phyloP scores from a whole-genome alignment of 805 yeast species.

The Candida sakaeoensis region DNA sequence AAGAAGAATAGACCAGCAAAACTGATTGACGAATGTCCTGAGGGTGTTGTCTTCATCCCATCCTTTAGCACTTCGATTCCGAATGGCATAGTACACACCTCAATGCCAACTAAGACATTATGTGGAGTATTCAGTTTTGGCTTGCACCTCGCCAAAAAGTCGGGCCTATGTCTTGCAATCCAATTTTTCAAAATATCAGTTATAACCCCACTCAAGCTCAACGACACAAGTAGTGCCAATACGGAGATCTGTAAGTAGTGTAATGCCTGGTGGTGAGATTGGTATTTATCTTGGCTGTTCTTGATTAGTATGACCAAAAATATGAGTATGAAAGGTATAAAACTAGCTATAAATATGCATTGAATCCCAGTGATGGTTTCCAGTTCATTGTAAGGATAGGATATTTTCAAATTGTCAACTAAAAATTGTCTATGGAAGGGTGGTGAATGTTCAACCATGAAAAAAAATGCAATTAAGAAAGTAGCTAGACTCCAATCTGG shows the following conservation, averaged over 20 bases:
- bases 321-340: slow-evolving; percentile 19
- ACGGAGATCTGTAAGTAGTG: slow-evolving; percentile 23
- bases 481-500: slow-evolving; percentile 29
- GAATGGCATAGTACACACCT: slow-evolving; percentile 31
- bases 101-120: slow-evolving; percentile 21
- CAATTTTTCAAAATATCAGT: slow-evolving; percentile 37
- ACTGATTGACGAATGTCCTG: slow-evolving; percentile 55
- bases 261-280: slow-evolving; percentile 8
- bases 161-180: slow-evolving; percentile 33
- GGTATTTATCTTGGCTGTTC: slow-evolving; percentile 1
- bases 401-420: slow-evolving; percentile 26
- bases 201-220: slow-evolving; percentile 28
- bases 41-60: slow-evolving; percentile 56
- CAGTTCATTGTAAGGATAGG: slow-evolving; percentile 31
- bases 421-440: slow-evolving; percentile 37
- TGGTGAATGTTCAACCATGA: slow-evolving; percentile 27
- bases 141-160: slow-evolving; percentile 31
- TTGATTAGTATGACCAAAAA: slow-evolving; percentile 11
- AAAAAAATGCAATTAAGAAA: slow-evolving; percentile 22
- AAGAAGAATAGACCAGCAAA: slow-evolving; percentile 48
- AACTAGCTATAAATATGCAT: slow-evolving; percentile 26
- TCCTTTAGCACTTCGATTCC: slow-evolving; percentile 34
- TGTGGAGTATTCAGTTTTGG: slow-evolving; percentile 23
- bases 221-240: slow-evolving; percentile 26
- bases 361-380: slow-evolving; percentile 30